phyloP scores from a whole-genome alignment of 2,329 filamentous ascomycete species.

The Venturia asperata region DNA sequence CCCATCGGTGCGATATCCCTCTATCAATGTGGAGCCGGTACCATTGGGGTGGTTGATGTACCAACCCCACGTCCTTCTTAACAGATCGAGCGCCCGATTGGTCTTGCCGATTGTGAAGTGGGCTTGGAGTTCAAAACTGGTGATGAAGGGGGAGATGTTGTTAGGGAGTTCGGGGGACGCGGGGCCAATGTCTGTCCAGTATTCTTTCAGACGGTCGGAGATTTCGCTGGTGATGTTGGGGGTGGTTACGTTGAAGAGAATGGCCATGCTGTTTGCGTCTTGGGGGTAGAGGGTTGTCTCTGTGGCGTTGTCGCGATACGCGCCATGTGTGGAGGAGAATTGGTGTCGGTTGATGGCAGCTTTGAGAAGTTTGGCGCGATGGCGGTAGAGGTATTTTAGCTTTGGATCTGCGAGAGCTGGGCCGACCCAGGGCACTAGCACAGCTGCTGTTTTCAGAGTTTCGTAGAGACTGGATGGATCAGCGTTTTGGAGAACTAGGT shows the following conservation, averaged over 20 bases:
- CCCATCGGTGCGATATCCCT: conserved; percentile 51
- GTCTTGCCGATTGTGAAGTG: conserved; percentile 46
- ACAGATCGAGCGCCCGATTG: conserved; percentile 48
- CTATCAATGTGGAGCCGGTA: conserved; percentile 52
- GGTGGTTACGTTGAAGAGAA: conserved; percentile 43
- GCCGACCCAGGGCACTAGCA: conserved; percentile 27
- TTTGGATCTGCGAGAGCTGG: conserved; percentile 25
- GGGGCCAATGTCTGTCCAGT: conserved; percentile 52
- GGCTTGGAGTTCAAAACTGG: conserved; percentile 52
- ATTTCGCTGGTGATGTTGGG: conserved; percentile 35
- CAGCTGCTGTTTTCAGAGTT: conserved; percentile 27
- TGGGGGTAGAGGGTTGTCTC: conserved; percentile 42
- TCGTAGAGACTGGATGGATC: conserved; percentile 35
- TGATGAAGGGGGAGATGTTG: conserved; percentile 53
- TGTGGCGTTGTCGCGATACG: conserved; percentile 36
- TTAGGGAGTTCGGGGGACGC: conserved; percentile 50
- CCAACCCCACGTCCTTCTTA: conserved; percentile 54
- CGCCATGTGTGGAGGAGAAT: conserved; percentile 26
- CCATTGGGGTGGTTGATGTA: conserved; percentile 51
- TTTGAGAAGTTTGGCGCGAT: conserved; percentile 23
- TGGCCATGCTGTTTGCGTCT: conserved; percentile 47
- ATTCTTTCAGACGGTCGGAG: conserved; percentile 40
- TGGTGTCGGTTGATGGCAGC: conserved; percentile 27
- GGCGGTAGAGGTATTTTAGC: conserved; percentile 22
- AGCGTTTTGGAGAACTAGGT: not conserved